Conservation (phyloP, 768 basidiomycete species). For the Mycena leptocephala region DNA sequence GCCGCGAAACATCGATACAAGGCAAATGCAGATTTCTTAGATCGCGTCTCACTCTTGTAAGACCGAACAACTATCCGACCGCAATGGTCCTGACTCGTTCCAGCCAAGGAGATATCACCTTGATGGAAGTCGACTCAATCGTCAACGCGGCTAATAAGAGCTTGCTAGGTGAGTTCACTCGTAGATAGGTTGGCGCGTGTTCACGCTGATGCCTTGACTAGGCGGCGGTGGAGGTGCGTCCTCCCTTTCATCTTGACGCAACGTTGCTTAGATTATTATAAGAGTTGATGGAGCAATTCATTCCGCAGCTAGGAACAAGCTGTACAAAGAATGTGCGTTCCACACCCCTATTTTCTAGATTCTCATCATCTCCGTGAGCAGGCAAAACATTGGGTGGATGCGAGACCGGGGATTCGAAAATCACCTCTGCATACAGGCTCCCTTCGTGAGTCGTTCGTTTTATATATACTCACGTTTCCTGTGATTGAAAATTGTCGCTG, state of each 20-base stretch:
- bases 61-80: slow-evolving; percentile 41
- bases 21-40: slow-evolving; percentile 58
- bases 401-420: slow-evolving; percentile 82
- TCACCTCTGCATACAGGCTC: slow-evolving; percentile 83
- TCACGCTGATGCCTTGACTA: slow-evolving; percentile 42
- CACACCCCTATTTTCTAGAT: neutral
- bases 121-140: slow-evolving; percentile 78
- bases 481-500: neutral
- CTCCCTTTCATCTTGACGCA: neutral
- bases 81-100: slow-evolving; percentile 5
- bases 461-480: neutral
- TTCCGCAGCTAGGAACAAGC: slow-evolving; percentile 75
- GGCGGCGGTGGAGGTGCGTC: slow-evolving; percentile 85
- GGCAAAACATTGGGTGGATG: slow-evolving; percentile 80
- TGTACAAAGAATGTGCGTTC: slow-evolving; percentile 79
- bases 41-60: slow-evolving; percentile 80
- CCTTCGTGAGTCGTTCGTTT: slow-evolving; percentile 72
- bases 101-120: slow-evolving; percentile 88
- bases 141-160: slow-evolving; percentile 89
- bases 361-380: slow-evolving; percentile 9
- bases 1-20: slow-evolving; percentile 52
- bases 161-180: slow-evolving; percentile 69
- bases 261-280: neutral
- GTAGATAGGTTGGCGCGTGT: neutral
- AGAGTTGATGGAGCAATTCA: slow-evolving; percentile 91